Conservation (phyloP, 164 flowering plant genomes). For the Magnolia officinalis region DNA sequence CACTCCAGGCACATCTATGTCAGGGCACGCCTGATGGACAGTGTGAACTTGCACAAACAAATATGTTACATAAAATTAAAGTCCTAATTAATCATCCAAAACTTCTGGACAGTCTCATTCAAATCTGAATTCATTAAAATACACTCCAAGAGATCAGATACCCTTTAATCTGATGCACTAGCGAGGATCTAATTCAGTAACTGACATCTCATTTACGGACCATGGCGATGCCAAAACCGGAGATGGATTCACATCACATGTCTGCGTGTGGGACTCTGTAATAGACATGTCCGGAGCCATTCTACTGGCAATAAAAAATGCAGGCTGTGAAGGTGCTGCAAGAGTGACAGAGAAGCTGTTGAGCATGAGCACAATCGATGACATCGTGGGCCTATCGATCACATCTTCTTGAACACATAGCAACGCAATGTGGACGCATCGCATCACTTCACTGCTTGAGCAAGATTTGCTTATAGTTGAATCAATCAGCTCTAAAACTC, state of each 20-base stretch:
- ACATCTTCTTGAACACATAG: conserved; percentile 25
- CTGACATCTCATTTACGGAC: not conserved
- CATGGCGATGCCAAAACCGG: not conserved
- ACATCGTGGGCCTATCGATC: conserved; percentile 20
- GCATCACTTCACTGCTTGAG: conserved; percentile 12
- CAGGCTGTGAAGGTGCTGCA: conserved; percentile 28
- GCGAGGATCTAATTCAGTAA: not conserved
- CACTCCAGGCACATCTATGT: no score
- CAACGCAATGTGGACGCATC: conserved; percentile 23
- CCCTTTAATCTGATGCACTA: not conserved
- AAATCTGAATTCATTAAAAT: no score
- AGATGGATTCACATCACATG: not conserved
- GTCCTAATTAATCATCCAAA: no score
- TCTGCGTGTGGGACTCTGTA: not conserved
- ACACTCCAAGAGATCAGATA: no score
- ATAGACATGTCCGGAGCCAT: not conserved
- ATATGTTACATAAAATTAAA: no score
- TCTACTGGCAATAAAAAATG: conserved; percentile 15
- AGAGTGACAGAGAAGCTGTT: conserved; percentile 15
- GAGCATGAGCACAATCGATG: conserved; percentile 19
- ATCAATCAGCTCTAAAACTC: conserved; percentile 11
- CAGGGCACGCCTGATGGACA: no score
- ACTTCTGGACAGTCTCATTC: no score
- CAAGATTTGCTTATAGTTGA: conserved; percentile 7
- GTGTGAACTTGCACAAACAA: no score